phyloP scores from a whole-genome alignment of 305 asterid species.

The Solanum hybrid region DNA sequence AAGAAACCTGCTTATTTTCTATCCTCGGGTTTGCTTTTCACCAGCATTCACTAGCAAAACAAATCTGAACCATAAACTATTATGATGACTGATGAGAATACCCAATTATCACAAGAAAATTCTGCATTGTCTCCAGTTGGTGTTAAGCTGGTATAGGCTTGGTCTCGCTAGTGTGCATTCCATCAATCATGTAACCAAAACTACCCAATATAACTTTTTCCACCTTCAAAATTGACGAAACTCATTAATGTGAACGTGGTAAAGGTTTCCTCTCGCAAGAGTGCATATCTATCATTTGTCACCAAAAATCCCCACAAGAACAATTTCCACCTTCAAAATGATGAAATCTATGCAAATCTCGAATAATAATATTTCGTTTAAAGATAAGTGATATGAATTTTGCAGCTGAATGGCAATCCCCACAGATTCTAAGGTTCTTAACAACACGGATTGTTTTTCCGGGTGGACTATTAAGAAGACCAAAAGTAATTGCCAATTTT shows the following conservation, averaged over 20 bases:
- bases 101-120: not conserved
- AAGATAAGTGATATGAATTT: constrained; percentile 37
- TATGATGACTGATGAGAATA: not conserved
- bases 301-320: constrained; percentile 70
- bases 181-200: constrained; percentile 33
- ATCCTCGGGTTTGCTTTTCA: not conserved
- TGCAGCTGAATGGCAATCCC: constrained; percentile 61
- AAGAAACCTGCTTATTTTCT: not conserved
- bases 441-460: constrained; percentile 48
- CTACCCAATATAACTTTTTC: constrained; percentile 49
- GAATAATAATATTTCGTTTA: constrained; percentile 39
- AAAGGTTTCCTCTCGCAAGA: not conserved
- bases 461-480: constrained; percentile 48
- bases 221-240: constrained; percentile 59
- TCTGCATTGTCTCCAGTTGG: not conserved
- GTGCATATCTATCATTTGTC: constrained; percentile 3
- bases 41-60: not conserved
- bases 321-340: constrained; percentile 61
- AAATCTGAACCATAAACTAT: not conserved
- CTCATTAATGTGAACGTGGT: constrained; percentile 5
- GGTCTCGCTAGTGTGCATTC: not conserved
- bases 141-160: not conserved
- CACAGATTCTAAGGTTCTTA: constrained; percentile 57
- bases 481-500: constrained; percentile 55
- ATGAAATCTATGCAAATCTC: constrained; percentile 70